Evolutionary conservation across 176 grass and related monocot genomes (phyloP).

Genomic region (Musa troglodytarum): DNA sequence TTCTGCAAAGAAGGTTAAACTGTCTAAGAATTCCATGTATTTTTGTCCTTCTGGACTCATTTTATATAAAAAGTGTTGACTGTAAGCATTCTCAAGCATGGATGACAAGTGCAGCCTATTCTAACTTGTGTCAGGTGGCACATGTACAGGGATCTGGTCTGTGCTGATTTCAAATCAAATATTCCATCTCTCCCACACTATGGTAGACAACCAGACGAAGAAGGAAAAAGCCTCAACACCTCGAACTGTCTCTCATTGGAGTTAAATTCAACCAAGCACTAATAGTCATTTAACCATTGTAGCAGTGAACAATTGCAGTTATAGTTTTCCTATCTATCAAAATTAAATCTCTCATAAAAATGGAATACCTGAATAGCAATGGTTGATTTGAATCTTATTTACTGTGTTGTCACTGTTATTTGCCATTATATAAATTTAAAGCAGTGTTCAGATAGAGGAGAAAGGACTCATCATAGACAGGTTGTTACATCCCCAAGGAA

Average conservation of each 20-base stretch:
- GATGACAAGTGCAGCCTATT: background rate
- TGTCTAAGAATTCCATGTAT: background rate
- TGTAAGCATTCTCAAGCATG: background rate
- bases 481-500: too few species aligned
- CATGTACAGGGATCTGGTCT: background rate
- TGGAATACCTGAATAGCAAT: background rate
- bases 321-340: background rate
- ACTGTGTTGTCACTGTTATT: background rate
- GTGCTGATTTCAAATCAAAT: background rate
- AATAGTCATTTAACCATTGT: background rate
- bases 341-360: background rate
- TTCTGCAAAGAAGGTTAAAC: slow-evolving; percentile 31
- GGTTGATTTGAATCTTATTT: background rate
- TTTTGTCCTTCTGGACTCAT: background rate
- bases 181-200: too few species aligned
- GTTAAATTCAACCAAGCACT: too few species aligned
- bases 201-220: too few species aligned
- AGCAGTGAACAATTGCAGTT: background rate
- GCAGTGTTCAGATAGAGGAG: too few species aligned
- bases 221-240: too few species aligned
- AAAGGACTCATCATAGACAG: too few species aligned
- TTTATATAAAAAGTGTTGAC: background rate
- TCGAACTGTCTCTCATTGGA: too few species aligned
- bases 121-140: background rate
- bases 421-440: background rate